Evolutionary conservation across 768 basidiomycete species (phyloP), one percentile per base, ranked within the genome.

Genomic region (Lentinus tigrinus): DNA sequence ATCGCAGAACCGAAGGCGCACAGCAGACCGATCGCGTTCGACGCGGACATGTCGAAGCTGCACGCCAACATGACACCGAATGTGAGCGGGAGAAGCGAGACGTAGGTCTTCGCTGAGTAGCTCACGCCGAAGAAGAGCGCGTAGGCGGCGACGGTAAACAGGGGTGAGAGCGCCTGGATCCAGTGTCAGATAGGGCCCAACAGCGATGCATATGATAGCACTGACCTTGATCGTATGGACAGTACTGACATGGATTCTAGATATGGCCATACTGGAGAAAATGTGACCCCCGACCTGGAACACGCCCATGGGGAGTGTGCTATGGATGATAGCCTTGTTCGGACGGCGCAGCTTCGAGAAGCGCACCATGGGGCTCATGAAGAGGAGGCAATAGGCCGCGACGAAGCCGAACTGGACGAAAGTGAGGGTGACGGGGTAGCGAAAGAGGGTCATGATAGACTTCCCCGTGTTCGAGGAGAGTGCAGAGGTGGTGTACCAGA

Each of bases 261-360:
- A 93, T 52, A 98, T 99, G 11, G 97, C 97, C 76, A 99, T 88
- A 65, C 94, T 96, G 17, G 95, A 95, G 71, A 97, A 98, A 67
- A 99, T 93, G 71, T 99, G 97, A 1, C 97, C 97, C 7, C 88
- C 93, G 34, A 99, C 95, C 74, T 99, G 97, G 72, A 99, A 99
- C 60, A 91, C 81, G 23, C 95, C 95, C 96, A 98, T 98, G 1
- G 95, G 93, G 26, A 97, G 70, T 2, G 95, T 97, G 57, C 80
- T 90, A 57, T 74, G 76, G 24, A 98, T 65, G 61, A 97, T 93
- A 10, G 83, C 79, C 63, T 70, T 77, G 8, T 87, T 91, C 3
- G 96, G 95, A 19, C 65, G 69, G 36, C 93, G 85, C 39, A 96
- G 66, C 64, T 75, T 83, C 42, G 87, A 79, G 69, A 90, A 88